Conservation (phyloP, 257 asterid species). For the Linderniella brevidens region DNA sequence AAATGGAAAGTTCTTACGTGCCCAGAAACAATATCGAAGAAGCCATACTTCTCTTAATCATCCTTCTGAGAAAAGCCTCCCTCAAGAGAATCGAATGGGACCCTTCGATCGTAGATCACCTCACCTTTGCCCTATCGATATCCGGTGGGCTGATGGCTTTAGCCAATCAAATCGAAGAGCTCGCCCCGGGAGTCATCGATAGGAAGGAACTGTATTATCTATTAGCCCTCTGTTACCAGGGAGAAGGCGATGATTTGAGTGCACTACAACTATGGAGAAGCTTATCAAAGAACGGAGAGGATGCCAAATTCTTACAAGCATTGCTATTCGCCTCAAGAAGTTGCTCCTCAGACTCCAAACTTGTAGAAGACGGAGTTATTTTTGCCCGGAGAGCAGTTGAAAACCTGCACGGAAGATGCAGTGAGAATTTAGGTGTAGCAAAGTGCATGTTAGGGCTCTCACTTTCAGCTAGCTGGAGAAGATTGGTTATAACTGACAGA, state of each 20-base stretch:
- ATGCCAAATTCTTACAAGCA: conserved; percentile 23
- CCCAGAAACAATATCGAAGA: conserved; percentile 78
- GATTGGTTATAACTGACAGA: conserved; percentile 21
- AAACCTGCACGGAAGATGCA: conserved; percentile 34
- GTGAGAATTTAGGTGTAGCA: conserved; percentile 41
- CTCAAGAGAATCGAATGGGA: conserved; percentile 66
- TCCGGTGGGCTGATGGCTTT: conserved; percentile 57
- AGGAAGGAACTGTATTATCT: conserved; percentile 34
- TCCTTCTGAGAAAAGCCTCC: conserved; percentile 44
- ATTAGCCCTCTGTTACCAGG: conserved; percentile 76
- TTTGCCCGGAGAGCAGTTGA: conserved; percentile 52
- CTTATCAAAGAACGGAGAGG: conserved; percentile 42
- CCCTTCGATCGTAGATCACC: conserved; percentile 70
- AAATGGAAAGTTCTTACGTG: conserved; percentile 51
- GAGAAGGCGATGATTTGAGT: conserved; percentile 41
- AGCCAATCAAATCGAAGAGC: conserved; percentile 71
- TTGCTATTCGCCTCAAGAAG: conserved; percentile 53
- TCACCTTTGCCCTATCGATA: conserved; percentile 60
- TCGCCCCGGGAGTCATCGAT: conserved; percentile 57
- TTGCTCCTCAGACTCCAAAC: conserved; percentile 29
- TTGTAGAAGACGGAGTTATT: conserved; percentile 44
- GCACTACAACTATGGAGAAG: conserved; percentile 25
- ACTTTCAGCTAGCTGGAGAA: conserved; percentile 33
- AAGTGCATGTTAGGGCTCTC: conserved; percentile 50
- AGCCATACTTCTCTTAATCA: conserved; percentile 66